A percentile compares a stretch with the other conserved stretches of the same genome.
These are phyloP conservation scores for Mycena amicta DNA, from an alignment of 768 basidiomycete genomes.

Conservation along the genomic window DNA sequence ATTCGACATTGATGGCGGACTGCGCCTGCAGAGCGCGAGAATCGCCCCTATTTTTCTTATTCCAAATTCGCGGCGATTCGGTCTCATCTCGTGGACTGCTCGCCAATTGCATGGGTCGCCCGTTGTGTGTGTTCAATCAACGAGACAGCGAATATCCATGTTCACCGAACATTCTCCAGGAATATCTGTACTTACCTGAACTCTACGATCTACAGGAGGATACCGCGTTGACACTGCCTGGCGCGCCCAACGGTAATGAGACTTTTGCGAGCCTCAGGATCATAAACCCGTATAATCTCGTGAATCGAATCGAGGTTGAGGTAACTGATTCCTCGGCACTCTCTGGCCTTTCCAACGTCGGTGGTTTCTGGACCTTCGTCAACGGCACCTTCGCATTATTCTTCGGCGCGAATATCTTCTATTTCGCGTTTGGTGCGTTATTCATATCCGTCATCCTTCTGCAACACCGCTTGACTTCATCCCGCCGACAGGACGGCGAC, in stretches of 20 bases:
- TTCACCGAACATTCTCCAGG: neutral
- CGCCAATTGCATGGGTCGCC: neutral
- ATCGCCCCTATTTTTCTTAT: neutral
- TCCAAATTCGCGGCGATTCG: neutral
- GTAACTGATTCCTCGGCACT: neutral
- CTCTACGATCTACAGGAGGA: neutral
- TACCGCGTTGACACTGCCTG: neutral
- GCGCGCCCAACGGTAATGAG: neutral
- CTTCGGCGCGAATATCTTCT: constrained; percentile 12
- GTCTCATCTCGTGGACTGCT: neutral
- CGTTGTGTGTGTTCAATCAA: neutral
- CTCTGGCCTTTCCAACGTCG: neutral
- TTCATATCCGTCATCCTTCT: neutral
- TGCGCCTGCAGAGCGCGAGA: neutral
- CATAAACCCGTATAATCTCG: neutral
- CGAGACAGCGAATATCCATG: neutral
- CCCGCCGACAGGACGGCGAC: constrained; percentile 1
- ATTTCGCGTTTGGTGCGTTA: constrained; percentile 8
- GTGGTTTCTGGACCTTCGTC: constrained; percentile 12
- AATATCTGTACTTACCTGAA: neutral
- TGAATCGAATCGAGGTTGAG: neutral
- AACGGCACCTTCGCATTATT: constrained; percentile 4
- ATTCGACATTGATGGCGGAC: too few relatives aligned
- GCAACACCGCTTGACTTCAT: neutral
- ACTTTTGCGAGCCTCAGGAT: neutral